phyloP scores from a whole-genome alignment of 2,329 filamentous ascomycete species.

The Hypoxylon sp. region DNA sequence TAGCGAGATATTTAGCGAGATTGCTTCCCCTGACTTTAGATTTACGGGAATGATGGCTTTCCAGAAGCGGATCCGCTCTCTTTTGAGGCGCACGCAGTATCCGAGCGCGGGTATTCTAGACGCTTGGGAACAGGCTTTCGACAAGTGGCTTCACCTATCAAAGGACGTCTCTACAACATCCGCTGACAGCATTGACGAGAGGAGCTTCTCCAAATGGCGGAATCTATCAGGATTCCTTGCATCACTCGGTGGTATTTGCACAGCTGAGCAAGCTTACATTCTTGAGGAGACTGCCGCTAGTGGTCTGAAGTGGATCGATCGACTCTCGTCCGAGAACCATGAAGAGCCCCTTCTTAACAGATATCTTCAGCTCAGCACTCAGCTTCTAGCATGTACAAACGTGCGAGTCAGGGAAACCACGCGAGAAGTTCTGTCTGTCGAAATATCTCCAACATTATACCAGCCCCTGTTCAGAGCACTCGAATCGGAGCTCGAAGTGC shows the following conservation, averaged over 20 bases:
- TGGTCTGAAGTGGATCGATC: constrained; percentile 74
- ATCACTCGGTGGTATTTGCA: constrained; percentile 74
- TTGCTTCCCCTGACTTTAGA: constrained; percentile 72
- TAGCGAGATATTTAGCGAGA: constrained; percentile 69
- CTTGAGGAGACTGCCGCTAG: constrained; percentile 69
- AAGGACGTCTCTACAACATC: constrained; percentile 70
- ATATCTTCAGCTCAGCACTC: constrained; percentile 73
- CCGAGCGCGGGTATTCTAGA: constrained; percentile 75
- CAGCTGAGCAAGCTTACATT: constrained; percentile 67
- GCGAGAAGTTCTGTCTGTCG: constrained; percentile 73
- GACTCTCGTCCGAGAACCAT: constrained; percentile 67
- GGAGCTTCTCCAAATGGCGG: constrained; percentile 72
- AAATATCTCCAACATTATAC: constrained; percentile 72
- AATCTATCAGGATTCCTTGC: constrained; percentile 77
- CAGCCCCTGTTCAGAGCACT: constrained; percentile 74
- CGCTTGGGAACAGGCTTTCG: constrained; percentile 75
- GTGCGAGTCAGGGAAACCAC: constrained; percentile 75
- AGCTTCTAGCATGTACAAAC: constrained; percentile 73
- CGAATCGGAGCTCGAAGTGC: constrained; percentile 71
- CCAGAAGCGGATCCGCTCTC: constrained; percentile 72
- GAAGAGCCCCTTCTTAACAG: constrained; percentile 71
- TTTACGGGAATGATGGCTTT: constrained; percentile 78
- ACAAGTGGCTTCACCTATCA: constrained; percentile 73
- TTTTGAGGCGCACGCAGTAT: constrained; percentile 70
- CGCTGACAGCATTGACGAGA: constrained; percentile 66